Evolutionary conservation across 2,329 filamentous ascomycete genomes (phyloP).

Genomic region (Talaromyces sp.): DNA sequence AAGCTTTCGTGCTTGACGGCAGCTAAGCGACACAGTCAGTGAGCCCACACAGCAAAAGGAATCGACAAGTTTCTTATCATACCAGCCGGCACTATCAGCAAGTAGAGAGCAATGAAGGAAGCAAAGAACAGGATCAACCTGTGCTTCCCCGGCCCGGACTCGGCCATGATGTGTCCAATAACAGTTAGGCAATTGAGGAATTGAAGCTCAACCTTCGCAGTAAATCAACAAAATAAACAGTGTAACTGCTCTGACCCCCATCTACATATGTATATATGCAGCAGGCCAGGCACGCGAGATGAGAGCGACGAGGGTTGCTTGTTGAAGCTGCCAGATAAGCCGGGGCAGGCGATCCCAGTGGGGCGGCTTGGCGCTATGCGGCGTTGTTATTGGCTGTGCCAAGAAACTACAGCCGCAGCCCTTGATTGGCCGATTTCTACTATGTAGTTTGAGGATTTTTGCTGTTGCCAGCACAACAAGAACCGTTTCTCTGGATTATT

Average conservation of each 20-base stretch:
- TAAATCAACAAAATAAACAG: conserved; percentile 15
- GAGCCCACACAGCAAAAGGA: conserved; percentile 1
- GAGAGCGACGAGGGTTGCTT: conserved; percentile 2
- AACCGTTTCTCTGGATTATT: neutral
- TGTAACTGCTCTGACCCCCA: conserved; percentile 25
- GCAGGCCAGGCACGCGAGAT: conserved; percentile 13
- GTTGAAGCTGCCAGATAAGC: conserved; percentile 13
- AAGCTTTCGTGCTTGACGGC: conserved; percentile 94
- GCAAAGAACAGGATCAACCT: conserved; percentile 63
- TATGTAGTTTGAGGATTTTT: neutral
- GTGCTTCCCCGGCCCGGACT: conserved; percentile 48
- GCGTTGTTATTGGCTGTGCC: neutral
- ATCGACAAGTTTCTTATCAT: conserved; percentile 26
- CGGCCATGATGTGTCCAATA: conserved; percentile 43
- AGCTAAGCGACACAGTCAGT: conserved; percentile 45
- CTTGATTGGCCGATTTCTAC: neutral
- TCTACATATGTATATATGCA: conserved; percentile 19
- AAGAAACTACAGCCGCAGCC: conserved; percentile 16
- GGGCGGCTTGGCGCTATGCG: neutral
- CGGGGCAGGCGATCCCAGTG: neutral
- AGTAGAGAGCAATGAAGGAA: conserved; percentile 55
- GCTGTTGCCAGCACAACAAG: too few relatives aligned
- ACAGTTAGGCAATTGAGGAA: conserved; percentile 9
- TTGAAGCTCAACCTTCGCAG: conserved; percentile 30
- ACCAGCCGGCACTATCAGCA: conserved; percentile 63